phyloP scores from a whole-genome alignment of 1,139 yeast species.

The Kodamaea alishanica region DNA sequence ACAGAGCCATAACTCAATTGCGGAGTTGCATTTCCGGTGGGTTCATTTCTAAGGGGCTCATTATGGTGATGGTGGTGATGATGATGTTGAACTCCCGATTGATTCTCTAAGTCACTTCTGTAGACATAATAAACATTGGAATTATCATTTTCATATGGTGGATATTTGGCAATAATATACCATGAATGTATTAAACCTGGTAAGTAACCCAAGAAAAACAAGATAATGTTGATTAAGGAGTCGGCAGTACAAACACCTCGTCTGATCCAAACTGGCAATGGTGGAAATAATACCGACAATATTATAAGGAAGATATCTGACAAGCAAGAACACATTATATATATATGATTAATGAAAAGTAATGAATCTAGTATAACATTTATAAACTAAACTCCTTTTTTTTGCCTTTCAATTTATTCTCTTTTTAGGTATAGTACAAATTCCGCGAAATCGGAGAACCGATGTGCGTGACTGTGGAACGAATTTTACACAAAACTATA shows the following conservation, averaged over 20 bases:
- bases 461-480: no score
- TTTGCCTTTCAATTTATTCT: no score
- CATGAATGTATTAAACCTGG: conserved; percentile 70
- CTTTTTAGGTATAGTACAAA: no score
- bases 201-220: conserved; percentile 58
- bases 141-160: conserved; percentile 21
- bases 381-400: background rate
- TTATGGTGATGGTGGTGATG: conserved; percentile 17
- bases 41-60: conserved; percentile 11
- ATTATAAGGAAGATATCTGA: conserved; percentile 57
- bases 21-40: conserved; percentile 12
- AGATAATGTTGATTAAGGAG: conserved; percentile 54
- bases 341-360: background rate
- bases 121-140: conserved; percentile 33
- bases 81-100: conserved; percentile 19
- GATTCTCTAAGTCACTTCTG: conserved; percentile 31
- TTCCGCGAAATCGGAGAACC: no score
- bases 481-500: no score
- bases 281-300: conserved; percentile 63
- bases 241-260: conserved; percentile 63
- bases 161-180: conserved; percentile 56
- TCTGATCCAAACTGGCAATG: conserved; percentile 68
- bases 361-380: background rate
- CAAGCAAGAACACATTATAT: conserved; percentile 15
- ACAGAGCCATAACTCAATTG: conserved; percentile 24